Evolutionary conservation across 1,139 yeast species (phyloP).

Genomic region (Yamadazyma dushanensis): DNA sequence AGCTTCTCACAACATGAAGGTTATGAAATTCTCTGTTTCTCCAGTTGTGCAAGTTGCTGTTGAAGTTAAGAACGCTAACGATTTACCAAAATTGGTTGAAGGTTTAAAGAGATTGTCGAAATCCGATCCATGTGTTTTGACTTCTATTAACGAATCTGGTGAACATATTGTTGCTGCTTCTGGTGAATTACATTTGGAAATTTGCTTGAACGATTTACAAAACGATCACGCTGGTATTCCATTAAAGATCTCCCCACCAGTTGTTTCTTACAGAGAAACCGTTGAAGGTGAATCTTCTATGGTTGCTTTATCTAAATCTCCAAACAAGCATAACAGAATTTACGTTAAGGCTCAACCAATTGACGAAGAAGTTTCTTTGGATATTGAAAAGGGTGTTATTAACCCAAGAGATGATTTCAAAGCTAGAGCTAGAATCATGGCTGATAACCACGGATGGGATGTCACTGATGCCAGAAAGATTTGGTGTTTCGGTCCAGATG

Average conservation of each 20-base stretch:
- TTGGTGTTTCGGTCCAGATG: slow-evolving; percentile 99
- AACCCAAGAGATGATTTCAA: slow-evolving; percentile 98
- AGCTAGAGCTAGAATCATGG: slow-evolving; percentile 98
- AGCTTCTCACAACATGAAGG: slow-evolving; percentile 98
- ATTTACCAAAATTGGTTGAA: slow-evolving; percentile 98
- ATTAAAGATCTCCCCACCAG: slow-evolving; percentile 96
- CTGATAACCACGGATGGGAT: slow-evolving; percentile 99
- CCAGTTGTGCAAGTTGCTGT: slow-evolving; percentile 99
- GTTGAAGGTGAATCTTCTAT: slow-evolving; percentile 91
- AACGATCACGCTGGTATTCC: slow-evolving; percentile 99
- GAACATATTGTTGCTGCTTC: slow-evolving; percentile 99
- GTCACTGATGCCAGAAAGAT: slow-evolving; percentile 99
- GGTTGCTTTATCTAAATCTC: slow-evolving; percentile 97
- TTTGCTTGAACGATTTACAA: slow-evolving; percentile 94
- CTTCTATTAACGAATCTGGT: slow-evolving; percentile 89
- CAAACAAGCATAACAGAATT: slow-evolving; percentile 99
- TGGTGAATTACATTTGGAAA: slow-evolving; percentile 99
- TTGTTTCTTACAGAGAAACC: slow-evolving; percentile 98
- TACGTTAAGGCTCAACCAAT: slow-evolving; percentile 97
- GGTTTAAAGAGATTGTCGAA: slow-evolving; percentile 99
- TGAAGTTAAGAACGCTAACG: slow-evolving; percentile 99
- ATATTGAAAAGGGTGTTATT: slow-evolving; percentile 91
- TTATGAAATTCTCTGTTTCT: slow-evolving; percentile 99
- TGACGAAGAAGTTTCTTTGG: slow-evolving; percentile 87
- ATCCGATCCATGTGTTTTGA: slow-evolving; percentile 98